These are phyloP conservation scores for Pilobolus umbonatus DNA, from an alignment of 192 early-diverging fungal genomes.

Conservation along the genomic window DNA sequence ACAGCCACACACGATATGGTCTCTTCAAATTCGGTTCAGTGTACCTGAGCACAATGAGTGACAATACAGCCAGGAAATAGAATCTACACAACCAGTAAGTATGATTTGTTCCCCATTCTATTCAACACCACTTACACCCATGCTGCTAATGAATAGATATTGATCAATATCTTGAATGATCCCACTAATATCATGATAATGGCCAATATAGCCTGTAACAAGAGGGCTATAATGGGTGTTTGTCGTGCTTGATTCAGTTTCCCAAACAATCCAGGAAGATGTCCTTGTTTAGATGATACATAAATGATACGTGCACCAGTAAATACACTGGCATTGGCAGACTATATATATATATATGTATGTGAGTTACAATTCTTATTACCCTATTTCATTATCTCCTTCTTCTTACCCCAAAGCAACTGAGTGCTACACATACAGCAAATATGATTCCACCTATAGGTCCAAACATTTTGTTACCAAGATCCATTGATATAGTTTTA, in stretches of 20 bases:
- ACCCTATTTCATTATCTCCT: background rate
- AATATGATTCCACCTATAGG: slow-evolving; percentile 61
- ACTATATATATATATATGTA: slow-evolving; percentile 23
- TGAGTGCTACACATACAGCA: slow-evolving; percentile 64
- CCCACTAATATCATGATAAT: slow-evolving; percentile 61
- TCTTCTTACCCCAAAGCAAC: slow-evolving; percentile 57
- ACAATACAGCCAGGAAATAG: slow-evolving; percentile 64
- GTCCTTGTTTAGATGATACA: slow-evolving; percentile 58
- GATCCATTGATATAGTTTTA: slow-evolving; percentile 64
- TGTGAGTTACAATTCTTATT: background rate
- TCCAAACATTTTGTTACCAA: slow-evolving; percentile 70
- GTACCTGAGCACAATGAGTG: slow-evolving; percentile 56
- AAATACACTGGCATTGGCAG: slow-evolving; percentile 76
- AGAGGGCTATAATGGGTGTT: slow-evolving; percentile 66
- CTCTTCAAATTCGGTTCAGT: slow-evolving; percentile 63
- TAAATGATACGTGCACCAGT: slow-evolving; percentile 67
- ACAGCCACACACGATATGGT: slow-evolving; percentile 67
- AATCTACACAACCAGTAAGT: slow-evolving; percentile 28
- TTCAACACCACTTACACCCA: slow-evolving; percentile 55
- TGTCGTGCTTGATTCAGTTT: slow-evolving; percentile 49
- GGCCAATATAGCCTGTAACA: slow-evolving; percentile 56
- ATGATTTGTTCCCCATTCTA: background rate
- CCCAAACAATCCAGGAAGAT: slow-evolving; percentile 66
- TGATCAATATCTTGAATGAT: slow-evolving; percentile 63
- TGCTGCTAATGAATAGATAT: slow-evolving; percentile 69